Percentiles rank a stretch among this genome's conserved stretches.
Evolutionary conservation across 83 land plant species (phyloP).

Genomic region (Diphasiastrum complanatum): DNA sequence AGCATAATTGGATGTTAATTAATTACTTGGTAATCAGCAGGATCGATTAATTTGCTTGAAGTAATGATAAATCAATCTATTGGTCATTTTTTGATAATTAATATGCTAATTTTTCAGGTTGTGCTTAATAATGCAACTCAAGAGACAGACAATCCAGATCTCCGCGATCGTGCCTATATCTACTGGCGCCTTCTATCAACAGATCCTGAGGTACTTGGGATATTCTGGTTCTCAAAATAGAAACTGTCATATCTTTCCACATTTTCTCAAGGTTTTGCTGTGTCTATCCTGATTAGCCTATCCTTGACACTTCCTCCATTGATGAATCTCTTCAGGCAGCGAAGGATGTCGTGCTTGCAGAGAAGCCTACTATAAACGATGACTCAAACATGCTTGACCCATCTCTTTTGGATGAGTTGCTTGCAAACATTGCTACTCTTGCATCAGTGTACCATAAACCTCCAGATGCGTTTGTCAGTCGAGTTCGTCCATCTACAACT

Average conservation of each 20-base stretch:
- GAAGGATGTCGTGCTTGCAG: conserved; percentile 97
- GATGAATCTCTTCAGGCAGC: conserved; percentile 96
- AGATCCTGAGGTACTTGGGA: conserved; percentile 99
- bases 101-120: conserved; percentile 61
- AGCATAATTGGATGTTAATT: no score
- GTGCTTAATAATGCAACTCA: conserved; percentile 98
- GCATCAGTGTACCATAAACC: conserved; percentile 99
- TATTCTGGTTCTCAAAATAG: no score
- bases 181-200: conserved; percentile 99
- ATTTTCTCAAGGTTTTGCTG: background rate
- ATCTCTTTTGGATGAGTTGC: conserved; percentile 94
- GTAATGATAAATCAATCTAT: no score
- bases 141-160: conserved; percentile 98
- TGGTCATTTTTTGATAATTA: background rate
- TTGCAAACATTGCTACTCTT: conserved; percentile 96
- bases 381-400: conserved; percentile 92
- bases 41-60: no score
- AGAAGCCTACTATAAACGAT: conserved; percentile 97
- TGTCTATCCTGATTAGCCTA: background rate
- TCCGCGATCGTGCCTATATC: conserved; percentile 97
- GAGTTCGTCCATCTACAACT: conserved; percentile 59
- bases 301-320: background rate
- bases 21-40: no score
- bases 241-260: no score
- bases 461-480: conserved; percentile 95